Conservation (phyloP, 306 rosid genomes). For the Erythrophleum fordii region DNA sequence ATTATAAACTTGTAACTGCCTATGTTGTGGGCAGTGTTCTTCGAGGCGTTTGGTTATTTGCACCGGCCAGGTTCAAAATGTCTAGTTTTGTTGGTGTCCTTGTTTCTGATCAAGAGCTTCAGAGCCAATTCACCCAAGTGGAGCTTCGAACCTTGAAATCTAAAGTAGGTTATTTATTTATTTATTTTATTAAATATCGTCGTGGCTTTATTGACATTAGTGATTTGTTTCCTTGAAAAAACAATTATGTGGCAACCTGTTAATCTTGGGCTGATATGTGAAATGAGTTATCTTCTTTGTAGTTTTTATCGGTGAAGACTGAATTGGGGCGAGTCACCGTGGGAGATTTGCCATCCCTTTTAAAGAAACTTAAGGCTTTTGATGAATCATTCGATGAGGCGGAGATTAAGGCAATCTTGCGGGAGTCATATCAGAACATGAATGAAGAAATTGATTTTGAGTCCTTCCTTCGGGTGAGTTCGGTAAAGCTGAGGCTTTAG, state of each 20-base stretch:
- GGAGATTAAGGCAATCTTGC: slow-evolving; percentile 67
- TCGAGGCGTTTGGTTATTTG: slow-evolving; percentile 36
- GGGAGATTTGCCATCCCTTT: slow-evolving; percentile 70
- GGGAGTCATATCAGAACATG: slow-evolving; percentile 52
- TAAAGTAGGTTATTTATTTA: slow-evolving; percentile 54
- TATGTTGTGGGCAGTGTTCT: slow-evolving; percentile 39
- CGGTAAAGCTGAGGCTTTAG: not conserved
- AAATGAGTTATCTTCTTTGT: slow-evolving; percentile 41
- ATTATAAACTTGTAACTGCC: slow-evolving; percentile 8
- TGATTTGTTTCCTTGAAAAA: not conserved
- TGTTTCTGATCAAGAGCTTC: slow-evolving; percentile 93
- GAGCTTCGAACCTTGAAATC: slow-evolving; percentile 96
- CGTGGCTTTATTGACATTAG: not conserved
- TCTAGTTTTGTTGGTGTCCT: slow-evolving; percentile 91
- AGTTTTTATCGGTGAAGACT: slow-evolving; percentile 78
- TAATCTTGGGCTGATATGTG: slow-evolving; percentile 29
- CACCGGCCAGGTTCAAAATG: slow-evolving; percentile 60
- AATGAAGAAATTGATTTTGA: slow-evolving; percentile 86
- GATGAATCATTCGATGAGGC: slow-evolving; percentile 60
- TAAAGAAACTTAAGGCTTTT: slow-evolving; percentile 70
- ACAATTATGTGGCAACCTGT: slow-evolving; percentile 14
- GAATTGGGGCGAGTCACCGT: slow-evolving; percentile 68
- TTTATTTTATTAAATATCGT: not conserved
- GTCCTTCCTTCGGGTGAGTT: slow-evolving; percentile 81
- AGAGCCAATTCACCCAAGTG: slow-evolving; percentile 99